Evolutionary conservation across 2,329 filamentous ascomycete genomes (phyloP).

Genomic region (Didymella pinodella): DNA sequence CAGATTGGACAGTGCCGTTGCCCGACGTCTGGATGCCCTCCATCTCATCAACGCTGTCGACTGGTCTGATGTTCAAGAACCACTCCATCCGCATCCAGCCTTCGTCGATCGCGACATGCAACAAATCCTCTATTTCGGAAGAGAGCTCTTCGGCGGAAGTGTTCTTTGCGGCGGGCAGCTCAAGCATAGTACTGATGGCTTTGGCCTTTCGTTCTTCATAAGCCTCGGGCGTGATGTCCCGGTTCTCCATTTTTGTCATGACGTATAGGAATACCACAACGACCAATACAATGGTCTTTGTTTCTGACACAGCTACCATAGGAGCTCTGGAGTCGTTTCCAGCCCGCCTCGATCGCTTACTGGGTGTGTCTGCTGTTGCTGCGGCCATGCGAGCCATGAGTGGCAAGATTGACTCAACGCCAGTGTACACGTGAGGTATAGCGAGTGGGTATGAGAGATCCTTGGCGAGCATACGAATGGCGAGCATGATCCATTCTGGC

Average conservation of each 20-base stretch:
- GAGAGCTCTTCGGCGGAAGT: conserved; percentile 56
- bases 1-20: conserved; percentile 29
- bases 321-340: conserved; percentile 18
- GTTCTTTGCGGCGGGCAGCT: conserved; percentile 60
- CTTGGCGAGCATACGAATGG: conserved; percentile 71
- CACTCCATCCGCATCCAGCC: conserved; percentile 62
- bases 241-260: conserved; percentile 54
- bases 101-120: conserved; percentile 44
- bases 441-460: conserved; percentile 68
- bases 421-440: conserved; percentile 76
- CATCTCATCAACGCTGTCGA: conserved; percentile 35
- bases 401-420: conserved; percentile 66
- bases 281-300: conserved; percentile 57
- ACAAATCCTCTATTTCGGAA: conserved; percentile 44
- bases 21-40: conserved; percentile 36
- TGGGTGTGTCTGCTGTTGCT: conserved; percentile 47
- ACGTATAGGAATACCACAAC: conserved; percentile 70
- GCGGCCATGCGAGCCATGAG: conserved; percentile 43
- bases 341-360: conserved; percentile 60
- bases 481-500: conserved; percentile 70
- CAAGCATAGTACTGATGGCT: conserved; percentile 61
- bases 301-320: conserved; percentile 27
- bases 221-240: conserved; percentile 40
- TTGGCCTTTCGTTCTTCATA: conserved; percentile 48
- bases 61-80: conserved; percentile 62